phyloP scores from a whole-genome alignment of 2,329 filamentous ascomycete species.

The Cercospora canescens region DNA sequence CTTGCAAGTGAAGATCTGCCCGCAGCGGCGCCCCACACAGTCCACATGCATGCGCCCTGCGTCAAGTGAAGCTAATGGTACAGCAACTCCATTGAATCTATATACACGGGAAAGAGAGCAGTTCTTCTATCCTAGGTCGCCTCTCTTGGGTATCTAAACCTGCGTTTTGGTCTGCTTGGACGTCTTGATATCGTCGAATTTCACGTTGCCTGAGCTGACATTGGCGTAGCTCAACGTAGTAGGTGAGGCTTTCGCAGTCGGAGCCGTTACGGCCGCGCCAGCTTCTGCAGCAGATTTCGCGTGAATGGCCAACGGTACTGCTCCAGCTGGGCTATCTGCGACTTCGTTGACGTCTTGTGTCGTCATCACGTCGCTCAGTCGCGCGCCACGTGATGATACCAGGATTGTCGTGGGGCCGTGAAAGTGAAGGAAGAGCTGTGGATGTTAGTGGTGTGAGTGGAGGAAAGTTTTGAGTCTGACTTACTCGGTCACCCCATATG shows the following conservation, averaged over 20 bases:
- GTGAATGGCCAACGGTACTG: slow-evolving; percentile 59
- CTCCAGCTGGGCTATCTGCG: slow-evolving; percentile 75
- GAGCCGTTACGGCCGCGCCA: slow-evolving; percentile 24
- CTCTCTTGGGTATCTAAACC: background rate
- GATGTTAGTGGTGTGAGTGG: background rate
- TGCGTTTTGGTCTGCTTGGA: background rate
- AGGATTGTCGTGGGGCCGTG: slow-evolving; percentile 82
- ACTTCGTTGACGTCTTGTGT: slow-evolving; percentile 84
- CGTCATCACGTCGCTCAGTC: slow-evolving; percentile 75
- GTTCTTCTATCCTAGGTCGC: background rate
- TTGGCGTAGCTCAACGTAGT: slow-evolving; percentile 38
- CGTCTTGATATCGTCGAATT: slow-evolving; percentile 27
- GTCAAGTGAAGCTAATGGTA: background rate
- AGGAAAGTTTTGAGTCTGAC: slow-evolving; percentile 21
- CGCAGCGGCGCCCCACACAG: background rate
- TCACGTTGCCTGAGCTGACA: slow-evolving; percentile 35
- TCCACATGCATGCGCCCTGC: background rate
- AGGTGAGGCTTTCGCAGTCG: slow-evolving; percentile 23
- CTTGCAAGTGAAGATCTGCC: background rate
- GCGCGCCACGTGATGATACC: slow-evolving; percentile 81
- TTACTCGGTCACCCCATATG: slow-evolving; percentile 85
- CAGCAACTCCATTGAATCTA: background rate
- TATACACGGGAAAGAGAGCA: background rate
- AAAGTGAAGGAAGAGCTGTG: slow-evolving; percentile 80
- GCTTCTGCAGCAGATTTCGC: slow-evolving; percentile 32